Evolutionary conservation across 177 flowering plant genomes (phyloP), one percentile per base, ranked within the genome.

Genomic region (Vitis hybrid): DNA sequence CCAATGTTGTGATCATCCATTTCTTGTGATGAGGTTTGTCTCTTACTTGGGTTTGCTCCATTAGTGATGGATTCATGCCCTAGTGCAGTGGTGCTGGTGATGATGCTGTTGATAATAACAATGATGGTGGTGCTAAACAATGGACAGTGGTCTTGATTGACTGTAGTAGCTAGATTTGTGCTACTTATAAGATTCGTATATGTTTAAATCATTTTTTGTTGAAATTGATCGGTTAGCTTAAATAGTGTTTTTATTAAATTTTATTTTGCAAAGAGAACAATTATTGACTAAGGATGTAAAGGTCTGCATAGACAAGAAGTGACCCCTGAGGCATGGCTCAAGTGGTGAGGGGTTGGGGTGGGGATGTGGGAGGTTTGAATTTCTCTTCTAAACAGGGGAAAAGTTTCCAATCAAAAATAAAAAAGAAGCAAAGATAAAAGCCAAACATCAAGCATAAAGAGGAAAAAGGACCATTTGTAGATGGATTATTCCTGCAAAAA

Each of bases 1-100:
- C 31, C 99, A 95, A 79, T 95, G 99, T 77, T 95, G 99, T 83
- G 98, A 95, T 76, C 99, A 95, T 80, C 99, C 99, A 60, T 95
- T 90, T 81, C 97, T 95, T 75, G 99, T 95, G 58, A 89, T 95
- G 97, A 95, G 99, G 99, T 93, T 16, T 51, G 77, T 16, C 39
- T 70, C 22, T 21, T 62, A 61, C 7, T 58, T 29, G 53, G 39
- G 18, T 45, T 64, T 53, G 55, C 13, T 59, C 21, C 18, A 3
- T 52, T 72, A 2, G 14, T 3, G 15, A 2, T 51, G 12, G 57
- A 45, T 69, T 60, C 50, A 56, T 67, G 55, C 52, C 22, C 58
- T 62, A 22, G 13, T n/a, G 68, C 14, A 51, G n/a, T 29, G 9
- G 16, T 69, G 15, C 51, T 53, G 56, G 21, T 56, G 45, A 5